Base-by-base conservation (phyloP, 1,284 basidiomycete genomes). In the Mycosarcoma maydis region DNA sequence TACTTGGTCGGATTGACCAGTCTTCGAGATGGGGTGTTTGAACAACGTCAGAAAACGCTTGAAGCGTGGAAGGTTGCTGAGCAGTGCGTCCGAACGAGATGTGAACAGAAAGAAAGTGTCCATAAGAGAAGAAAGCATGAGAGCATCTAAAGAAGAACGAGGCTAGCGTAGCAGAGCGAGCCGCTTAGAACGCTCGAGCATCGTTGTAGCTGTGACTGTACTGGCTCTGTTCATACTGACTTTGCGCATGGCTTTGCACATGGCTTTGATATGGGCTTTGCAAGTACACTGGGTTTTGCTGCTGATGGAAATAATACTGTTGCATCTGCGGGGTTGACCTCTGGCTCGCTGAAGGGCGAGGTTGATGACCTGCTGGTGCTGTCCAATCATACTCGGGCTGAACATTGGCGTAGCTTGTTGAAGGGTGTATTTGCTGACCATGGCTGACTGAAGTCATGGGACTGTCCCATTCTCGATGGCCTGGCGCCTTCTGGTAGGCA, bases 371-470 rank as follows among this genome's bases (percentile, higher is more conserved):
- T 17, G 43, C 20, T 4, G 36, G 37, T 10, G 55, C 27, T 13
- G 23, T 26, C 11, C 53, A 58, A 0, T 66, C 56, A 43, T 51
- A 66, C 33, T 34, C 33, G 33, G 33, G 61, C 38, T 53, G 46
- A 14, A 54, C 14, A 16, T 42, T 37, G 11, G 38, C 22, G 17
- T 54, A 65, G n/a, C n/a, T 10, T 40, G 34, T 14, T 68, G 58
- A 7, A 44, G 50, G 8, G 58, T 37, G 44, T 14, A 62, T 26
- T 1, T 57, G 59, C 10, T 69, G 59, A 14, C 14, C 46, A 30
- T 69, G 66, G 46, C 66, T 62, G 34, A 52, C 43, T 24, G 43
- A 55, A 14, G 66, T 69, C 54, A 55, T 59, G 13, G 66, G 66
- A 22, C 54, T 62, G 5, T 69, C 66, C 54, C 50, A 58, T n/a